Base-by-base conservation (phyloP, 352 stramenopile genomes). In the Phytophthora palmivora region DNA sequence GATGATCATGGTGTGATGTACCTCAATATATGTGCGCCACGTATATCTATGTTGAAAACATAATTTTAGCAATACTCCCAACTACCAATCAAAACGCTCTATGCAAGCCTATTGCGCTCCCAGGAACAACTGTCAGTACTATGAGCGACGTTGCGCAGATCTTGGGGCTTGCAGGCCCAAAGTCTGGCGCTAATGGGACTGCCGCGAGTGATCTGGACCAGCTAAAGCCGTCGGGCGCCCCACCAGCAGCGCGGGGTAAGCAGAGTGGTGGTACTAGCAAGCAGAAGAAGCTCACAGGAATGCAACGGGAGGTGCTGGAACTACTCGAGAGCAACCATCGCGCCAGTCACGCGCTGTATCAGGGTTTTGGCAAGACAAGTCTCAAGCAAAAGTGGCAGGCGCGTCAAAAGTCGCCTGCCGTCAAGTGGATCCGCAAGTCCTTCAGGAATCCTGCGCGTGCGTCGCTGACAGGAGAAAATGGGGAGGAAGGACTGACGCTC, bases 81-180 rank as follows among this genome's bases (percentile, higher is more conserved):
- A n/a, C n/a, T n/a, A n/a, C n/a, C n/a, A n/a, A n/a, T n/a, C n/a
- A n/a, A n/a, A n/a, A n/a, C n/a, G n/a, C n/a, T n/a, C n/a, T n/a
- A n/a, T n/a, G n/a, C n/a, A n/a, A n/a, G n/a, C n/a, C n/a, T n/a
- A n/a, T n/a, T n/a, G n/a, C n/a, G n/a, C n/a, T n/a, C n/a, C n/a
- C n/a, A n/a, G n/a, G n/a, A n/a, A n/a, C n/a, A n/a, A n/a, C n/a
- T n/a, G n/a, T n/a, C n/a, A 28, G 22, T 22, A 61, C 21, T 36
- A 91, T 91, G 82, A 77, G 78, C 57, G 82, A 91, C 70, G 78
- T 91, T 2, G 79, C 82, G 51, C 79, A 91, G 67, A 91, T 91
- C 48, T 65, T 91, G 34, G 79, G 82, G 22, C 62, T 89, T 21
- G 67, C 69, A 33, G 65, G 68, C 47, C 22, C 61, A 2, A 60